These are phyloP conservation scores for Starmerella geochares DNA, from an alignment of 805 yeast species.

Conservation along the genomic window DNA sequence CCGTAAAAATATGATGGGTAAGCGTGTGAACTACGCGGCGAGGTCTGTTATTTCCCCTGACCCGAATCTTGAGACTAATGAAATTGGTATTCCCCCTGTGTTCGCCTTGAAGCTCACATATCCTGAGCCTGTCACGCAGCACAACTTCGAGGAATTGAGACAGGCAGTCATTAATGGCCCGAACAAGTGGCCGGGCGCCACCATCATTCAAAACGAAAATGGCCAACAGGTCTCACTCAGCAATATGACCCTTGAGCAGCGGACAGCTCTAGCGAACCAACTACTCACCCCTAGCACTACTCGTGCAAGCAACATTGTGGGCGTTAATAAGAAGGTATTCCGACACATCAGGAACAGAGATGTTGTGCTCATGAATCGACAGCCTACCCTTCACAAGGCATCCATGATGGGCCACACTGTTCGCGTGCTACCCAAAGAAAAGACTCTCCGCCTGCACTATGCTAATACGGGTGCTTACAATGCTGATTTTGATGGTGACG, in stretches of 20 bases:
- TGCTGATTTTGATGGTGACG: slow-evolving; percentile 99
- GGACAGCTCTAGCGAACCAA: slow-evolving; percentile 91
- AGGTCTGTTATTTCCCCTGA: slow-evolving; percentile 99
- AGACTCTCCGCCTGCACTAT: slow-evolving; percentile 89
- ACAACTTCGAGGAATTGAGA: slow-evolving; percentile 81
- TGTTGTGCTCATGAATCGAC: slow-evolving; percentile 96
- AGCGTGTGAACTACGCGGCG: slow-evolving; percentile 98
- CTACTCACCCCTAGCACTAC: slow-evolving; percentile 60
- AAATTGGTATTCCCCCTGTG: slow-evolving; percentile 98
- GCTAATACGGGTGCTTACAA: slow-evolving; percentile 99
- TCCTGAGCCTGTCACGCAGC: slow-evolving; percentile 94
- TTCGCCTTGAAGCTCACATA: slow-evolving; percentile 91
- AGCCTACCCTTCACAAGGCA: slow-evolving; percentile 97
- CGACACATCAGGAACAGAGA: slow-evolving; percentile 93
- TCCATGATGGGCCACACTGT: slow-evolving; percentile 99
- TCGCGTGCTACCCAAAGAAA: slow-evolving; percentile 92
- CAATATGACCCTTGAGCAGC: slow-evolving; percentile 86
- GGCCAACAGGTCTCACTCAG: slow-evolving; percentile 71
- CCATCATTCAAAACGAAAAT: slow-evolving; percentile 90
- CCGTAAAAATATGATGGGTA: slow-evolving; percentile 99
- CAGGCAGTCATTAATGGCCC: slow-evolving; percentile 97
- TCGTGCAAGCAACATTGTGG: slow-evolving; percentile 10
- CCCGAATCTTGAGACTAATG: slow-evolving; percentile 94
- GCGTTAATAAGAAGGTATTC: slow-evolving; percentile 77
- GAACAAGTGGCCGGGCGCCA: slow-evolving; percentile 97